phyloP scores from a whole-genome alignment of 139 green algal species.

The Tetradesmus obliquus region DNA sequence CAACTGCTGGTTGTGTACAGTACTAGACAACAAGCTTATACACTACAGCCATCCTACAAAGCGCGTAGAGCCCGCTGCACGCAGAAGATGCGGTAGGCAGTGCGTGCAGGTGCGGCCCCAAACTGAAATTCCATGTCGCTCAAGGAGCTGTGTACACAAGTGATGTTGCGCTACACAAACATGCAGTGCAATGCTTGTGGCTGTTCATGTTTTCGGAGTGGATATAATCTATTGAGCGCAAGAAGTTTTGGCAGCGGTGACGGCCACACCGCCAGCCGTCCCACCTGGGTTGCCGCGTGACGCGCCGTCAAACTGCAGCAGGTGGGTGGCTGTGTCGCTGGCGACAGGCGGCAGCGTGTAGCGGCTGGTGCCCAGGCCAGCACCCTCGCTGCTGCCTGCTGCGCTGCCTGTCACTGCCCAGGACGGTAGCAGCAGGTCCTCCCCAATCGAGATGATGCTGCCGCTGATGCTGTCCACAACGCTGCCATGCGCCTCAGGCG shows the following conservation, averaged over 20 bases:
- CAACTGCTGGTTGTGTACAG: too few species aligned
- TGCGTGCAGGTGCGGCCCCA: too few species aligned
- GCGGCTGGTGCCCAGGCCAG: neutral
- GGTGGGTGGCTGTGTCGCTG: slow-evolving; percentile 41
- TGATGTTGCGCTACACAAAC: too few species aligned
- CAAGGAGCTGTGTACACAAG: too few species aligned
- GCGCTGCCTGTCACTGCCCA: neutral
- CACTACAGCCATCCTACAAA: too few species aligned
- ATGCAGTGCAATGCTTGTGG: too few species aligned
- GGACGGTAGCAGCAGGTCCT: neutral
- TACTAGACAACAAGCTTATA: too few species aligned
- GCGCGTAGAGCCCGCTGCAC: too few species aligned
- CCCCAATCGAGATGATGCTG: neutral
- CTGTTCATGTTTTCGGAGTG: too few species aligned
- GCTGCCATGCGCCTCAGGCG: neutral
- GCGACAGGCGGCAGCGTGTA: slow-evolving; percentile 23
- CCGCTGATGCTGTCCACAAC: neutral
- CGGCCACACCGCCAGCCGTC: neutral
- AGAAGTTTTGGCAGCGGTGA: neutral
- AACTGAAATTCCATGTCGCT: too few species aligned
- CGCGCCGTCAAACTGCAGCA: slow-evolving; percentile 47
- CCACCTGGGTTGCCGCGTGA: slow-evolving; percentile 45
- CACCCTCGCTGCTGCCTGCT: neutral
- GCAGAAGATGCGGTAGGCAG: too few species aligned
- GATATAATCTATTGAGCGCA: too few species aligned